Evolutionary conservation across 176 grass and related monocot species (phyloP).

Genomic region (Juncus inflexus): DNA sequence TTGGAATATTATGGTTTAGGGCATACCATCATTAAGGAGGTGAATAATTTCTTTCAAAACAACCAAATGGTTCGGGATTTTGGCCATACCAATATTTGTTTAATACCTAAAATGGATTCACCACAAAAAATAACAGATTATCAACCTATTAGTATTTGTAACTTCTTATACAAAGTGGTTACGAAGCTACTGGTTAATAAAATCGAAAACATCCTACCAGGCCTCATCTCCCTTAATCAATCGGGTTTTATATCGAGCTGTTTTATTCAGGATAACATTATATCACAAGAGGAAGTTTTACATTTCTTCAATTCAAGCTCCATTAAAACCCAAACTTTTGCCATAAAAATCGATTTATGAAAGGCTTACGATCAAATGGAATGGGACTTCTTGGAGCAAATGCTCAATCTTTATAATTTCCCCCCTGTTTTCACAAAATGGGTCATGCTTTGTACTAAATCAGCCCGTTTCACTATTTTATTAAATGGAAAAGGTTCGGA

Average conservation of each 20-base stretch:
- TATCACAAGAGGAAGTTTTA: background rate
- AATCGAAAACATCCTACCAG: too few species aligned
- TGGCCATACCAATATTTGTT: background rate
- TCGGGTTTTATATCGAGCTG: background rate
- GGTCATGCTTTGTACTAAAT: background rate
- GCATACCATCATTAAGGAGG: background rate
- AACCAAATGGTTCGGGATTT: background rate
- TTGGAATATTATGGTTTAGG: background rate
- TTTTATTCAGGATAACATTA: background rate
- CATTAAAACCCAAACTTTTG: background rate
- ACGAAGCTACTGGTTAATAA: background rate
- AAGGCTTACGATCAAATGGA: background rate
- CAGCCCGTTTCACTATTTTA: background rate
- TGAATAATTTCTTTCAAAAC: background rate
- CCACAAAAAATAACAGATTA: background rate
- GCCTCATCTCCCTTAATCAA: background rate
- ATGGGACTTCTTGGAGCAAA: background rate
- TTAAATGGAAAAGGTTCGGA: background rate
- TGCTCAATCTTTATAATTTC: background rate
- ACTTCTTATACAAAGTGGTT: background rate
- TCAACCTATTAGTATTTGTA: background rate
- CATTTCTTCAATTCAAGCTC: background rate
- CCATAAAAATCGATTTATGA: background rate
- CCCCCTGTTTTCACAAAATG: background rate
- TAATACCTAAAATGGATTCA: background rate